phyloP scores from a whole-genome alignment of 2,329 filamentous ascomycete species.

The Diaporthe australafricana region DNA sequence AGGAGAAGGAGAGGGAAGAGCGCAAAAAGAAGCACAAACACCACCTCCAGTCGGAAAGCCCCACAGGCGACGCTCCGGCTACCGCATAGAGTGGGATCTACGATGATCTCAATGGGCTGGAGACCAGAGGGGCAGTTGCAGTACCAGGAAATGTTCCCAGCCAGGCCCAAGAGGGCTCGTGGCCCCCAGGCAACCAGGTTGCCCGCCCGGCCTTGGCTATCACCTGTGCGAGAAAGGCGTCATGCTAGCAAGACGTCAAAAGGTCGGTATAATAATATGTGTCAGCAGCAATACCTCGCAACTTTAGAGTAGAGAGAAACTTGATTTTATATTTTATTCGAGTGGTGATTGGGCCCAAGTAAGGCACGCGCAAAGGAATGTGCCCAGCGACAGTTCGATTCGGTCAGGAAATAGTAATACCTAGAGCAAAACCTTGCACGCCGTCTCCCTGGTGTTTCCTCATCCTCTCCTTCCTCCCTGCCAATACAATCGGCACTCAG shows the following conservation, averaged over 20 bases:
- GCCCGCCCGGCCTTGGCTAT: background rate
- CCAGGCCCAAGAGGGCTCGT: background rate
- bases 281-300: background rate
- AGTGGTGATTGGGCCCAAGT: background rate
- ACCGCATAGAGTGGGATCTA: background rate
- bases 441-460: too few species aligned
- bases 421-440: background rate
- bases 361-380: background rate
- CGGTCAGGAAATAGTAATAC: background rate
- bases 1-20: slow-evolving; percentile 74
- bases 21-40: slow-evolving; percentile 51
- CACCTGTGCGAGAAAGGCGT: background rate
- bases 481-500: too few species aligned
- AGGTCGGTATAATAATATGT: slow-evolving; percentile 13
- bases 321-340: background rate
- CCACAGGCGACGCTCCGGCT: slow-evolving; percentile 21
- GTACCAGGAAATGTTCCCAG: background rate
- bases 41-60: slow-evolving; percentile 11
- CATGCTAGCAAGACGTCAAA: background rate
- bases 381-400: background rate
- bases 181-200: background rate
- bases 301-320: slow-evolving; percentile 24
- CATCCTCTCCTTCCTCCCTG: too few species aligned
- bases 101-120: background rate
- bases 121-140: background rate